phyloP scores from a whole-genome alignment of 2,329 filamentous ascomycete species.

The Colletotrichum neosansevieriae region DNA sequence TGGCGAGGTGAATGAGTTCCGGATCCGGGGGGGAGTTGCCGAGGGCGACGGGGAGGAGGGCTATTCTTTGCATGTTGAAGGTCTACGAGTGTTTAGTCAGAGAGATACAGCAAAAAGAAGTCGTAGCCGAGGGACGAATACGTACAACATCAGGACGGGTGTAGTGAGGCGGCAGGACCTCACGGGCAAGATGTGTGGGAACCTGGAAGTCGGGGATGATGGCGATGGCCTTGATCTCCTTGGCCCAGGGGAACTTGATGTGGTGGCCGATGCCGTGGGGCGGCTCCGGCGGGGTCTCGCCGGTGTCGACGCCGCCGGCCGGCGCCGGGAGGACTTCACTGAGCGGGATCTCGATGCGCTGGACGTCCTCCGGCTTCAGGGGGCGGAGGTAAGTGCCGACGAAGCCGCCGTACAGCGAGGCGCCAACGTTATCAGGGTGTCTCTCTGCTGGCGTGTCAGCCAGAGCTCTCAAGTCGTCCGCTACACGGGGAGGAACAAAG shows the following conservation, averaged over 20 bases:
- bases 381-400: constrained; percentile 97
- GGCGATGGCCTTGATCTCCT: constrained; percentile 95
- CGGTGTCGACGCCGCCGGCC: constrained; percentile 91
- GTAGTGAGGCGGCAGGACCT: constrained; percentile 85
- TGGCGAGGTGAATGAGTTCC: constrained; percentile 94
- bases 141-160: constrained; percentile 84
- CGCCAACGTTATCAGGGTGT: constrained; percentile 94
- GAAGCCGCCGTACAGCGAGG: constrained; percentile 94
- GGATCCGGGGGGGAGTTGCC: constrained; percentile 91
- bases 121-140: constrained; percentile 37
- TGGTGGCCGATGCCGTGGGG: constrained; percentile 94
- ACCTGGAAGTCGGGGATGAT: constrained; percentile 98
- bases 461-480: too few species aligned
- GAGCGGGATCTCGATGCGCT: constrained; percentile 91
- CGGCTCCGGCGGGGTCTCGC: constrained; percentile 86
- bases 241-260: constrained; percentile 93
- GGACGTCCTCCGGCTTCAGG: constrained; percentile 87
- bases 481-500: too few species aligned
- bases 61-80: constrained; percentile 95
- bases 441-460: constrained; percentile 65
- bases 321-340: constrained; percentile 93
- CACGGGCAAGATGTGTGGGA: constrained; percentile 89
- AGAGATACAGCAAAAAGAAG: too few species aligned
- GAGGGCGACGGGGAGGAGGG: constrained; percentile 88
- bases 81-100: constrained; percentile 56